Evolutionary conservation across 73 alveolate species (phyloP).

Genomic region (Blepharisma stoltei): DNA sequence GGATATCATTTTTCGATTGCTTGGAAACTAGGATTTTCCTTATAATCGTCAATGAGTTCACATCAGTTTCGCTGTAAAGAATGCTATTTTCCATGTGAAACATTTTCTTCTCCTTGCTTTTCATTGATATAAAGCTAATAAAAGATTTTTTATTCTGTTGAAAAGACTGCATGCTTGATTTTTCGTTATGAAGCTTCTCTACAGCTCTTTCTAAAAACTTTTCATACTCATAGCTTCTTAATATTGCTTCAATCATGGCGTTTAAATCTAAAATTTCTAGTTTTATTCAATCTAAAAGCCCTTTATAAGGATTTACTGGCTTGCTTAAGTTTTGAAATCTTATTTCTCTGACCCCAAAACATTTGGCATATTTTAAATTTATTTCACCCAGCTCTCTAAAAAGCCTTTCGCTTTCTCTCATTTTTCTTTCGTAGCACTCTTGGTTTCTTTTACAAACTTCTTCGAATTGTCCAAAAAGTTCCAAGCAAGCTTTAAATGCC

Average conservation of each 20-base stretch:
- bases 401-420: not conserved
- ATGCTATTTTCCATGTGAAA: too few relatives aligned
- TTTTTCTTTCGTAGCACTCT: not conserved
- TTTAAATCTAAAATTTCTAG: conserved; percentile 9
- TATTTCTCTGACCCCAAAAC: not conserved
- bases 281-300: not conserved
- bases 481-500: conserved; percentile 14
- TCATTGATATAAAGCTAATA: too few relatives aligned
- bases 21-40: too few relatives aligned
- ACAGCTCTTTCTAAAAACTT: too few relatives aligned
- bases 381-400: not conserved
- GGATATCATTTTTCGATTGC: too few relatives aligned
- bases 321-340: not conserved
- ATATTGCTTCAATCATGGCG: conserved; percentile 5
- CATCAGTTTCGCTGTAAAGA: too few relatives aligned
- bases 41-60: too few relatives aligned
- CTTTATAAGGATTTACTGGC: conserved; percentile 4
- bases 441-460: not conserved
- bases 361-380: not conserved
- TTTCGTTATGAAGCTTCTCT: too few relatives aligned
- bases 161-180: too few relatives aligned
- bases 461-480: not conserved
- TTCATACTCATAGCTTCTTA: too few relatives aligned
- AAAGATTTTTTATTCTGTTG: too few relatives aligned
- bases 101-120: too few relatives aligned